Percentiles rank a stretch among this genome's conserved stretches.
phyloP scores from a whole-genome alignment of 2,329 filamentous ascomycete species.

The Plectosphaerella cucumerina region DNA sequence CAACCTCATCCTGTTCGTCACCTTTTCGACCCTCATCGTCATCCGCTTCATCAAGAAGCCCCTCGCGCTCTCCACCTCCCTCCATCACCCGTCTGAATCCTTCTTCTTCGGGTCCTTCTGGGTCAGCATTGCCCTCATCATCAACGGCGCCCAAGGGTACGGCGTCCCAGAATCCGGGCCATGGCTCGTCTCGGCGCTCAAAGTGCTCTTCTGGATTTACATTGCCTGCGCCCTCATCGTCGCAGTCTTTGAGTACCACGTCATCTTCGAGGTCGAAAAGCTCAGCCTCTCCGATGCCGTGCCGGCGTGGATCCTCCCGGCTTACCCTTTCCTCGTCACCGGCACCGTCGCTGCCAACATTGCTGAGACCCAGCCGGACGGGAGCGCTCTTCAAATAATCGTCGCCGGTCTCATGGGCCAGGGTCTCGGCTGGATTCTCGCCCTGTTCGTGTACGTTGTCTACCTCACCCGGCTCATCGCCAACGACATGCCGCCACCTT shows the following conservation, averaged over 20 bases:
- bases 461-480: conserved; percentile 48
- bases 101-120: conserved; percentile 58
- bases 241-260: conserved; percentile 21
- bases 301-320: conserved; percentile 50
- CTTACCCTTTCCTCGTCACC: conserved; percentile 50
- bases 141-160: conserved; percentile 61
- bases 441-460: conserved; percentile 47
- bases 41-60: conserved; percentile 56
- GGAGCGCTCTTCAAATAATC: conserved; percentile 44
- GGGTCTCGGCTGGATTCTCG: conserved; percentile 47
- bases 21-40: conserved; percentile 48
- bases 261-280: conserved; percentile 25
- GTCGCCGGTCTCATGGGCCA: conserved; percentile 46
- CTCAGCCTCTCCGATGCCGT: conserved; percentile 46
- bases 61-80: conserved; percentile 52
- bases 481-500: conserved; percentile 40
- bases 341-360: conserved; percentile 48
- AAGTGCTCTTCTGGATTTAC: conserved; percentile 46
- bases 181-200: conserved; percentile 44
- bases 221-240: conserved; percentile 26
- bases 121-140: conserved; percentile 58
- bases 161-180: conserved; percentile 40
- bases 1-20: conserved; percentile 42
- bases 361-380: conserved; percentile 37
- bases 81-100: conserved; percentile 61